Evolutionary conservation across 2,329 filamentous ascomycete species (phyloP).

Genomic region (Ophiostoma angusticollis): DNA sequence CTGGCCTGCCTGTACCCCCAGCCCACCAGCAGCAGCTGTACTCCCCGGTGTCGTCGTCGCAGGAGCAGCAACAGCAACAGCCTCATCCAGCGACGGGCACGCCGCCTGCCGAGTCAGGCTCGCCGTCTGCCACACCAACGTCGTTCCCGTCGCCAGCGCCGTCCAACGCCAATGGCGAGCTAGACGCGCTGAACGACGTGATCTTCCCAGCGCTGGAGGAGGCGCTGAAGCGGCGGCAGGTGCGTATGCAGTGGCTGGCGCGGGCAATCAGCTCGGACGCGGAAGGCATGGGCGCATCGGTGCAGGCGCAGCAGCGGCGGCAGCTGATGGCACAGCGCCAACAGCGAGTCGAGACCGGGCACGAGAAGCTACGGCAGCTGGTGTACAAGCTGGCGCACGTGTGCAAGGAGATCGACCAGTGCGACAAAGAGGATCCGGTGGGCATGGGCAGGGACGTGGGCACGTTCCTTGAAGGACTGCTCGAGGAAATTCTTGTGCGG

Average conservation of each 20-base stretch:
- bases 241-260: slow-evolving; percentile 42
- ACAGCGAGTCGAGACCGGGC: slow-evolving; percentile 56
- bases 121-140: slow-evolving; percentile 16
- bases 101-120: slow-evolving; percentile 11
- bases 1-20: slow-evolving; percentile 1
- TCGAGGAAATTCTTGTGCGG: slow-evolving; percentile 86
- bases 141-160: slow-evolving; percentile 46
- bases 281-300: not conserved
- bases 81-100: slow-evolving; percentile 2
- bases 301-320: slow-evolving; percentile 23
- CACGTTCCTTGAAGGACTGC: slow-evolving; percentile 77
- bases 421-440: slow-evolving; percentile 74
- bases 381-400: slow-evolving; percentile 72
- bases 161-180: slow-evolving; percentile 49
- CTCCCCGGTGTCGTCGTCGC: not conserved
- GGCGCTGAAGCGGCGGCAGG: slow-evolving; percentile 68
- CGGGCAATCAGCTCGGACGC: too few relatives aligned
- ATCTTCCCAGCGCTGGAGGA: slow-evolving; percentile 88
- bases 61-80: not conserved
- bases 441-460: slow-evolving; percentile 88
- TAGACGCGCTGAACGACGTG: slow-evolving; percentile 81
- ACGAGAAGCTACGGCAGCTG: slow-evolving; percentile 69
- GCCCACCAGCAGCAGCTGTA: not conserved
- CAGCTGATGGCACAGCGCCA: slow-evolving; percentile 45
- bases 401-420: slow-evolving; percentile 81